A percentile compares a stretch with the other conserved stretches of the same genome.
phyloP scores from a whole-genome alignment of 257 asterid species.

The Gentiana straminea region DNA sequence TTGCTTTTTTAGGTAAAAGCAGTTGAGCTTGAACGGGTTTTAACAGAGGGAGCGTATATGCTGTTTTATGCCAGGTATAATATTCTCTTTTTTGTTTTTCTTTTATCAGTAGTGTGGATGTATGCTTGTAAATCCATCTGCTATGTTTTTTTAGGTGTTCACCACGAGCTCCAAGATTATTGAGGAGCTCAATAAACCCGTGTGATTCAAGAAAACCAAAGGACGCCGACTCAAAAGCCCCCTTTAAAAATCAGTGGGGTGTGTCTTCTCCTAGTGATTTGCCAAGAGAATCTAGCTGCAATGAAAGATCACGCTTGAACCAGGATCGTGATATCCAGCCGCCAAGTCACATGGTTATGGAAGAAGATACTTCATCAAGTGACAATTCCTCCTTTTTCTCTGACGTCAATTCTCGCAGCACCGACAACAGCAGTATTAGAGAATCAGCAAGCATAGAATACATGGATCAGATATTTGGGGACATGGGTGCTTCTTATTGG shows the following conservation, averaged over 20 bases:
- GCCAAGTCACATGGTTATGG: slow-evolving; percentile 15
- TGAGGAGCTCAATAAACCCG: slow-evolving; percentile 27
- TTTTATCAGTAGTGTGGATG: background rate
- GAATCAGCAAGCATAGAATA: slow-evolving; percentile 46
- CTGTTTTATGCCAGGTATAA: slow-evolving; percentile 3
- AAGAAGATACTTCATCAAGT: slow-evolving; percentile 32
- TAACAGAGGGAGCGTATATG: slow-evolving; percentile 1
- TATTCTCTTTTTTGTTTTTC: background rate
- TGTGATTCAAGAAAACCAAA: slow-evolving; percentile 29
- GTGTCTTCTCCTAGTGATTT: too few species aligned
- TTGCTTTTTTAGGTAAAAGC: background rate
- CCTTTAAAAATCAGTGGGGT: slow-evolving; percentile 29
- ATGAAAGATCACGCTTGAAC: slow-evolving; percentile 13
- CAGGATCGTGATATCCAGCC: slow-evolving; percentile 12
- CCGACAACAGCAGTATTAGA: slow-evolving; percentile 52
- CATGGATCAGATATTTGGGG: slow-evolving; percentile 37
- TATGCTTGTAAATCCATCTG: background rate
- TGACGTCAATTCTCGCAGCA: slow-evolving; percentile 48
- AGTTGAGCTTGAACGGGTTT: background rate
- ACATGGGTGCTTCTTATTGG: slow-evolving; percentile 22
- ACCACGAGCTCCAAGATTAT: slow-evolving; percentile 63
- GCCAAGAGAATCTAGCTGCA: slow-evolving; percentile 16
- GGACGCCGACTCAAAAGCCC: slow-evolving; percentile 18
- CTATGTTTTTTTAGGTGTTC: slow-evolving; percentile 47
- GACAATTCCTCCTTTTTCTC: slow-evolving; percentile 62